These are phyloP conservation scores for Claviceps sp. DNA, from an alignment of 2,329 filamentous ascomycete species.

Conservation along the genomic window DNA sequence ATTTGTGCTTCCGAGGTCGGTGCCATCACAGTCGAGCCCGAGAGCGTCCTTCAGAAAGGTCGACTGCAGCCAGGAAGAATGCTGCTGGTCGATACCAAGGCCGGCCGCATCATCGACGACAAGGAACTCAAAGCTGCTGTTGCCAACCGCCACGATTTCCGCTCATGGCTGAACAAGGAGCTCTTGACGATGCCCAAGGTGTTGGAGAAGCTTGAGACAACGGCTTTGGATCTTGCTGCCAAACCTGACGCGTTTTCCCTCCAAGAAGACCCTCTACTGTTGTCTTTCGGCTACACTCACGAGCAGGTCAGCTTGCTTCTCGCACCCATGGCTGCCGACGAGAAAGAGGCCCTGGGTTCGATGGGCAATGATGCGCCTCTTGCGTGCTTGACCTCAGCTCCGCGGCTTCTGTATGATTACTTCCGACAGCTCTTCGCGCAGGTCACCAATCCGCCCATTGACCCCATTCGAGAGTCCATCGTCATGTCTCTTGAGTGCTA, in stretches of 20 bases:
- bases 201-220: constrained; percentile 42
- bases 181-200: constrained; percentile 71
- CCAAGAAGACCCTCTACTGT: constrained; percentile 72
- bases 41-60: constrained; percentile 83
- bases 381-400: constrained; percentile 79
- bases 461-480: constrained; percentile 91
- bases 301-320: constrained; percentile 89
- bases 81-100: constrained; percentile 84
- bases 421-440: constrained; percentile 97
- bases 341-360: constrained; percentile 90
- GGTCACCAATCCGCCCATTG: constrained; percentile 94
- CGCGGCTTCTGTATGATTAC: constrained; percentile 85
- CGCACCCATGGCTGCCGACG: constrained; percentile 91
- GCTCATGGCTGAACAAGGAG: constrained; percentile 74
- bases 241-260: constrained; percentile 56
- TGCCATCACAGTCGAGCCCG: constrained; percentile 81
- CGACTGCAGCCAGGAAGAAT: constrained; percentile 89
- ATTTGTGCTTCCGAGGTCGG: constrained; percentile 95
- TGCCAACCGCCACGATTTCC: constrained; percentile 76
- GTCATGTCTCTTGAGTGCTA: constrained; percentile 98
- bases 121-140: constrained; percentile 82
- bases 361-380: constrained; percentile 96
- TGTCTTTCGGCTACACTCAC: constrained; percentile 85
- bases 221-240: constrained; percentile 48
- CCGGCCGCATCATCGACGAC: constrained; percentile 87